Evolutionary conservation across 2,329 filamentous ascomycete species (phyloP), one percentile per base, ranked within the genome.

Genomic region (Boeremia exigua): DNA sequence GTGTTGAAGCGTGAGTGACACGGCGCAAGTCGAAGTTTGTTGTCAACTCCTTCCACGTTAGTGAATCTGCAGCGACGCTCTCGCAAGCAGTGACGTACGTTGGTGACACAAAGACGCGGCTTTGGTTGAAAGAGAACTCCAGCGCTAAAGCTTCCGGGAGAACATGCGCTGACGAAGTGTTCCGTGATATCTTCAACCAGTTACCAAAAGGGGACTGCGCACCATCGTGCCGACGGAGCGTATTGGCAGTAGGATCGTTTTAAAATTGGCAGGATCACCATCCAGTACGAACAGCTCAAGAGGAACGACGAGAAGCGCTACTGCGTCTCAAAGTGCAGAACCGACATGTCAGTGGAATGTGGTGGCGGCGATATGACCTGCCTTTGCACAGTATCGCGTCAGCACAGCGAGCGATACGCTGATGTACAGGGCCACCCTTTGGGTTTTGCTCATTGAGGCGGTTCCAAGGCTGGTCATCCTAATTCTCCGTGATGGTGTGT

Each of bases 71-170:
- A 50, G 25, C 17, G 17, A 46, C 27, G 53, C 53, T 56, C 53
- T 36, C 47, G 53, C 53, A 17, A 42, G n/a, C 15, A 27, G 15
- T 56, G 53, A 50, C 53, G 53, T 47, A 47, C 14, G 8, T 32
- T 33, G 36, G 51, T 56, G 14, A 43, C 47, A 50, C 53, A 38
- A 33, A 19, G 33, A 6, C 14, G 32, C 25, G n/a, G 30, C 19
- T n/a, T 45, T 15, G 29, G 29, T 30, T 19, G 11, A 23, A 15
- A 27, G 27, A 42, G 7, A n/a, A 15, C 17, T 17, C 27, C 9
- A 15, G 4, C 11, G 27, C 10, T 25, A 11, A 30, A 3, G 9
- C 14, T 17, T 5, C 39, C 5, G 27, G 17, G 8, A 8, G 6
- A n/a, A 2, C 6, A 34, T 15, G 32, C 8, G 15, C 12, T 17